Evolutionary conservation across 805 yeast genomes (phyloP).

Genomic region (Metschnikowia cerradonensis): DNA sequence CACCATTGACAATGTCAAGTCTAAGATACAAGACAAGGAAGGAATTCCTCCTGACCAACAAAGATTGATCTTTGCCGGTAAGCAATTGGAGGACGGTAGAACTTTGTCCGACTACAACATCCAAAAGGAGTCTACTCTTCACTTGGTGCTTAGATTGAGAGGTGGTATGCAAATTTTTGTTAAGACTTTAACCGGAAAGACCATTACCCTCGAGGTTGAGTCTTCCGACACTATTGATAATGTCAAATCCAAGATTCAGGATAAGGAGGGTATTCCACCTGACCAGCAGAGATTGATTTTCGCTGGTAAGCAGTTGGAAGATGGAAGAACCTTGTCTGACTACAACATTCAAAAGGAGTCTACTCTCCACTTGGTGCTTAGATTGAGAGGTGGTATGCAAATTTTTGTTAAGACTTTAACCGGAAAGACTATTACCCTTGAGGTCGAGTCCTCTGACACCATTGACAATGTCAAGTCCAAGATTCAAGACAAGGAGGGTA

Average conservation of each 20-base stretch:
- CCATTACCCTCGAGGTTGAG: too few species aligned
- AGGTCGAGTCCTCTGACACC: too few species aligned
- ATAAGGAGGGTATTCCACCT: too few species aligned
- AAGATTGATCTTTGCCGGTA: constrained; percentile 45
- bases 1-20: constrained; percentile 85
- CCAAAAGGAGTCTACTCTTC: constrained; percentile 41
- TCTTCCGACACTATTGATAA: too few species aligned
- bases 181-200: constrained; percentile 44
- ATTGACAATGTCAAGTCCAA: too few species aligned
- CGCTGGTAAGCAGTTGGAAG: constrained; percentile 47
- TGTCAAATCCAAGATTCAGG: too few species aligned
- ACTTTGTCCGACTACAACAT: constrained; percentile 39
- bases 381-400: constrained; percentile 50
- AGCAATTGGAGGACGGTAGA: constrained; percentile 42
- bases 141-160: constrained; percentile 17
- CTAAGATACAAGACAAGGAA: too few species aligned
- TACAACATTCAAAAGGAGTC: constrained; percentile 47
- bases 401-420: constrained; percentile 53
- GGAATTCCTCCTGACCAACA: constrained; percentile 18
- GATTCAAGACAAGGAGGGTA: too few species aligned
- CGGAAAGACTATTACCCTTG: too few species aligned
- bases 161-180: constrained; percentile 58
- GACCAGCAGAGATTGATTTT: constrained; percentile 38
- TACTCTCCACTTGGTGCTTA: constrained; percentile 24
- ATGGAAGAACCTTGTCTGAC: constrained; percentile 32